A percentile compares a stretch with the other conserved stretches of the same genome.
Conservation (phyloP, 139 green algal species). For the Haematococcus sp. region DNA sequence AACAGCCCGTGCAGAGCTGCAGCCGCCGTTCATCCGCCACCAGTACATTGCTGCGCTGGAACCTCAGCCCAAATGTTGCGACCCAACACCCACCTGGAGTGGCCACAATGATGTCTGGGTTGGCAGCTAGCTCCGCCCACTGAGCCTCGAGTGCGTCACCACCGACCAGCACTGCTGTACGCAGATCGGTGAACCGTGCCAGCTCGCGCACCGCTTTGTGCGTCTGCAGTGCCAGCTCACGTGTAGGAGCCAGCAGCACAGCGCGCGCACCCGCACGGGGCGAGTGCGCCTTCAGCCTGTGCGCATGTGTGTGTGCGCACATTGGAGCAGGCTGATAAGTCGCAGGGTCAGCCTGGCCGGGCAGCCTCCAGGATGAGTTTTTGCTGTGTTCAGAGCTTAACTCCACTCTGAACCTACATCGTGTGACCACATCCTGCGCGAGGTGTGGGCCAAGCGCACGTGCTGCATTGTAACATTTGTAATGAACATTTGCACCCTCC, state of each 20-base stretch:
- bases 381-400: no score
- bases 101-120: conserved; percentile 93
- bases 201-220: conserved; percentile 73
- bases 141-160: conserved; percentile 95
- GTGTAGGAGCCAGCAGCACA: conserved; percentile 87
- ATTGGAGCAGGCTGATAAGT: no score
- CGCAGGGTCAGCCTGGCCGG: no score
- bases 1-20: not conserved
- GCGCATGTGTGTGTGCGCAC: no score
- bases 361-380: no score
- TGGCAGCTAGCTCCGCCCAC: conserved; percentile 88
- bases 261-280: conserved; percentile 73
- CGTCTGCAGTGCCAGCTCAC: conserved; percentile 85
- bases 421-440: no score
- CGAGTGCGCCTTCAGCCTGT: conserved; percentile 74
- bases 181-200: conserved; percentile 70
- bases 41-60: no score
- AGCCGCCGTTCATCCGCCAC: no score
- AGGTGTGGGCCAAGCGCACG: not conserved
- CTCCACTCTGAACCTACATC: no score
- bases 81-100: conserved; percentile 79
- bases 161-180: conserved; percentile 83
- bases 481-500: not conserved
- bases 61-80: no score
- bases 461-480: not conserved